Conservation (phyloP, 2,329 filamentous ascomycete species). For the Didymella sp. region DNA sequence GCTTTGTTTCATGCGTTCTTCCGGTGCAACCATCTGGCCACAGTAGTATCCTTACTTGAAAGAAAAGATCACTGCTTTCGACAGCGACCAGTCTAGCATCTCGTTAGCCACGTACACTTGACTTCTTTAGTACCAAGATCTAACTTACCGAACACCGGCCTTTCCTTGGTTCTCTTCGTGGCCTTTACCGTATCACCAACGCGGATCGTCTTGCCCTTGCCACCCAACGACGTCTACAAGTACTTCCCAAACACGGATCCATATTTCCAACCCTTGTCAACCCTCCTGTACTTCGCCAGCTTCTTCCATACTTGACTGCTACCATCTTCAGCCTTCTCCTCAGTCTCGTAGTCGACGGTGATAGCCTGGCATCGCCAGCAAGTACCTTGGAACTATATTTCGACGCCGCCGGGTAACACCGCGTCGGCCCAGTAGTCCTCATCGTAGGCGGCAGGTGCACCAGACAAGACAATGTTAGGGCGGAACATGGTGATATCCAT, state of each 20-base stretch:
- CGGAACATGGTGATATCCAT: slow-evolving; percentile 75
- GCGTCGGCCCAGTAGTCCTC: slow-evolving; percentile 78
- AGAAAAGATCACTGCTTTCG: not conserved
- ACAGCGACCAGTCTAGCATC: not conserved
- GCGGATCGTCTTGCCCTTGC: not conserved
- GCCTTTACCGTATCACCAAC: not conserved
- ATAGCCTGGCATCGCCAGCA: slow-evolving; percentile 73
- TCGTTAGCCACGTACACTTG: not conserved
- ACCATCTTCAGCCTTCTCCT: slow-evolving; percentile 63
- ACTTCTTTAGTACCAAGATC: not conserved
- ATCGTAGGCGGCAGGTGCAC: slow-evolving; percentile 64
- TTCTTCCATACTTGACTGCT: slow-evolving; percentile 71
- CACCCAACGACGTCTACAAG: not conserved
- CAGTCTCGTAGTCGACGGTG: slow-evolving; percentile 74
- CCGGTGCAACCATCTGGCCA: no score
- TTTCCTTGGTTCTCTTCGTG: not conserved
- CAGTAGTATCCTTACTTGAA: no score
- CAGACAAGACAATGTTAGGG: slow-evolving; percentile 74
- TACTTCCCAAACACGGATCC: not conserved
- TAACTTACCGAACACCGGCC: not conserved
- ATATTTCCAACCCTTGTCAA: slow-evolving; percentile 58
- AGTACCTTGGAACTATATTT: slow-evolving; percentile 53
- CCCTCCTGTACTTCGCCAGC: slow-evolving; percentile 72
- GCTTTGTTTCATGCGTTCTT: no score
- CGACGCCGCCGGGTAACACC: slow-evolving; percentile 50